Evolutionary conservation across 2,329 filamentous ascomycete species (phyloP), one percentile per base, ranked within the genome.

Genomic region (Chaetomium olivaceum): DNA sequence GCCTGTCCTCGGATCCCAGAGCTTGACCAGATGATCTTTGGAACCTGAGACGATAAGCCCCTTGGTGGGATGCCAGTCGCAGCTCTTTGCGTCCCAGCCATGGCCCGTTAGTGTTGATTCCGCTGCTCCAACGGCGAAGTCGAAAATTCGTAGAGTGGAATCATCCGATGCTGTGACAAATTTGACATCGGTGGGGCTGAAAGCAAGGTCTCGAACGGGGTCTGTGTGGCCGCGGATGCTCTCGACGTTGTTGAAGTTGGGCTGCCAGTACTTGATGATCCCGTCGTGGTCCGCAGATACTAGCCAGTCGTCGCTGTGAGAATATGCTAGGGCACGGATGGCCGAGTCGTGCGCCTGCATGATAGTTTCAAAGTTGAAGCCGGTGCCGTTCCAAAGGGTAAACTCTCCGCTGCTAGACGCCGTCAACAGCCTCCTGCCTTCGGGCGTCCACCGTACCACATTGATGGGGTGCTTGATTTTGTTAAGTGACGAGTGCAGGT

Each of bases 321-420:
- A 96, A 81, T 97, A 99, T 70, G 88, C 87, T 55, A 93, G 83
- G 11, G 91, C 89, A 71, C 92, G 87, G 70, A 97, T 93, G 46
- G 92, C 91, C 63, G 89, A 88, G 78, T 97, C 94, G 77, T 98
- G 94, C 48, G 94, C 94, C 81, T 97, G 93, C 91, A 97, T 97
- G 31, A 99, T 97, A 3, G 95, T 98, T 80, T 99, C 95, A 73
- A 99, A 99, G 78, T 99, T 98, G 85, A 99, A 99, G 27, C 93
- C 94, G 52, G 94, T 98, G 69, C 95, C 95, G 76, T 99, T 99
- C 95, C 95, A 99, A 3, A 99, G 80, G 48, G 96, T 99, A 74
- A 99, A 99, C 77, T 99, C 95, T 74, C 95, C 95, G 76, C 94
- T 98, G 71, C 93, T 96, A 0, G 93, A 96, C 25, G 93, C 95